Evolutionary conservation across 1,139 yeast species (phyloP).

Genomic region (Groenewaldozyma auringiensis): DNA sequence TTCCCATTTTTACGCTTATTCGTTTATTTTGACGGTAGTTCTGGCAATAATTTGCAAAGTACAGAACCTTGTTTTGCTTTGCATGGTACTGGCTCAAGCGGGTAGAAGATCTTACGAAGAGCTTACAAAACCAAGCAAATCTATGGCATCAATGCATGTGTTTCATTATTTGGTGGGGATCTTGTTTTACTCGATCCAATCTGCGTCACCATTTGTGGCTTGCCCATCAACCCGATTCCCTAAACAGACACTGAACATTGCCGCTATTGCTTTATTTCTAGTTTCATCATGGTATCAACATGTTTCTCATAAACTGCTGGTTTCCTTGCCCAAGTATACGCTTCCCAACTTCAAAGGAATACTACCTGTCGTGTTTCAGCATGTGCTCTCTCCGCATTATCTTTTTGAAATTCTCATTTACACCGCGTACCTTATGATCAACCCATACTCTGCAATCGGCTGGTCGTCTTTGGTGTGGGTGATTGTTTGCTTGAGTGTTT

Average conservation of each 20-base stretch:
- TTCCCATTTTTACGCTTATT: conserved; percentile 35
- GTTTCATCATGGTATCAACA: conserved; percentile 50
- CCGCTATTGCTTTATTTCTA: conserved; percentile 28
- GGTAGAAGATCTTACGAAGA: conserved; percentile 53
- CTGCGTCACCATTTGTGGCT: background rate
- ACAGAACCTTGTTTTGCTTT: conserved; percentile 8
- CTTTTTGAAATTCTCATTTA: conserved; percentile 67
- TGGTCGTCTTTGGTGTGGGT: conserved; percentile 47
- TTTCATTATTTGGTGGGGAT: conserved; percentile 73
- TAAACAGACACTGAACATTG: background rate
- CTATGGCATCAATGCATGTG: conserved; percentile 56
- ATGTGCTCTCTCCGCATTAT: conserved; percentile 71
- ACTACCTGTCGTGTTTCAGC: conserved; percentile 37
- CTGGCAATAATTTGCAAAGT: background rate
- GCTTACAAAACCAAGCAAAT: conserved; percentile 36
- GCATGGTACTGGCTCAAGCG: conserved; percentile 44
- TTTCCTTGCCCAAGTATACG: conserved; percentile 57
- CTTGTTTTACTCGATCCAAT: conserved; percentile 44
- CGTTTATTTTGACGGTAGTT: conserved; percentile 12
- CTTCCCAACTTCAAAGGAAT: conserved; percentile 43
- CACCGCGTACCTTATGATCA: conserved; percentile 16
- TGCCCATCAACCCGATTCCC: background rate
- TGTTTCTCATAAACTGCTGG: conserved; percentile 51
- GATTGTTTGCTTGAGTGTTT: conserved; percentile 47
- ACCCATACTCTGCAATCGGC: conserved; percentile 2